Evolutionary conservation across 2,329 filamentous ascomycete species (phyloP), one percentile per base, ranked within the genome.

Genomic region (Colletotrichum shisoi): DNA sequence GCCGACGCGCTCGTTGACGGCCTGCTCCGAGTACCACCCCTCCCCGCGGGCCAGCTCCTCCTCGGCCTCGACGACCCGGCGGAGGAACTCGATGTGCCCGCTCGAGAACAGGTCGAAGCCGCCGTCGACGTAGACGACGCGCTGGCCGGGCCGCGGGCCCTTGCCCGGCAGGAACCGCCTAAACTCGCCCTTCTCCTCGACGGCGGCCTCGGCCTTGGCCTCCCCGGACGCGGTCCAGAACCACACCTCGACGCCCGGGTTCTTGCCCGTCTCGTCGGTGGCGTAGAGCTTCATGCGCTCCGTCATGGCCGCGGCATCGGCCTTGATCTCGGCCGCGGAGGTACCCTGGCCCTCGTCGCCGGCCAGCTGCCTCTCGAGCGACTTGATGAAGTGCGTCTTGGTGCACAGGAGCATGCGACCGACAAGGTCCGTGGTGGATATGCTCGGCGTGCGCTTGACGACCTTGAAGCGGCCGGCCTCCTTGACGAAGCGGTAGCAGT

Each of bases 401-500:
- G 94, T 98, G 82, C 94, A 97, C 17, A 98, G 84, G 74, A 99
- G 83, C 95, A 99, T 99, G 73, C 95, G 90, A 21, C 95, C 95
- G 31, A 99, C 95, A n/a, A 99, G 86, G 76, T 99, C 95, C 3
- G 95, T 99, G 2, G 95, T 99, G 11, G 93, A 97, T 74, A 99
- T 99, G 67, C 93, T 94, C 0, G 95, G 95, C 2, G 95, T 98
- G 70, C 95, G 87, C 82, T 96, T 97, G 52, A 99, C 95, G 19
- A 99, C 93, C 80, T 96, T 94, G 86, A 99, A 99, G 49, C 95
- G 87, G 13, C 91, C 90, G 1, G 94, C 95, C 46, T 91, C 90
- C 81, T 99, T 99, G 74, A 99, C 95, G 75, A 94, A 98, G 68
- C 95, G 91, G 81, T 99, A 99, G 81, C 94, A 98, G 81, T 99